phyloP scores from a whole-genome alignment of 2,329 filamentous ascomycete species.

The Podosphaera leucotricha region DNA sequence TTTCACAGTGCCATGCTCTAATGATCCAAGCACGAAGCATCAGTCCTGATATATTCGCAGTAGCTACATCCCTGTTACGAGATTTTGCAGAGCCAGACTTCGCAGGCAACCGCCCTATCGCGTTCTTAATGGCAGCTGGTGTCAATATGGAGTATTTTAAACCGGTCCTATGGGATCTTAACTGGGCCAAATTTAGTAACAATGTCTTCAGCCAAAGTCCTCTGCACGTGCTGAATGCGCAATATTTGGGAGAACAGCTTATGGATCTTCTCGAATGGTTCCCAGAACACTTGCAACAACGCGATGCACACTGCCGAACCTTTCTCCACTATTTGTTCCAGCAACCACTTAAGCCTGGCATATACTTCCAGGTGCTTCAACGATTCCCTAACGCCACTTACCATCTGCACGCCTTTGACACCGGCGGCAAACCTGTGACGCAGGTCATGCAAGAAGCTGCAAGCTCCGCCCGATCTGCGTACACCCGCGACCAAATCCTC shows the following conservation, averaged over 20 bases:
- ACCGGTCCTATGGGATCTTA: constrained; percentile 3
- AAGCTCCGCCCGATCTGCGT: constrained; percentile 3
- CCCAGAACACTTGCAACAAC: constrained; percentile 3
- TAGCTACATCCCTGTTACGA: constrained; percentile 4
- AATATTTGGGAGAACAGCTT: constrained; percentile 6
- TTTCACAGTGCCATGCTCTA: constrained; percentile 8
- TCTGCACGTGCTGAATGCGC: constrained; percentile 8
- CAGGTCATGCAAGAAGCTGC: constrained; percentile 8
- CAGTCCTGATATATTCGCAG: constrained; percentile 3
- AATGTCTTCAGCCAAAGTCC: constrained; percentile 10
- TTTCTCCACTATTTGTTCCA: constrained; percentile 9
- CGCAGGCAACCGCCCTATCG: constrained; percentile 7
- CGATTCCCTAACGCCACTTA: constrained; percentile 7
- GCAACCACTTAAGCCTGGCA: constrained; percentile 5
- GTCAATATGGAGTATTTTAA: constrained; percentile 9
- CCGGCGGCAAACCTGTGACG: constrained; percentile 4
- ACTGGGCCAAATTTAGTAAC: constrained; percentile 2
- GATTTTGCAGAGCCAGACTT: constrained; percentile 5
- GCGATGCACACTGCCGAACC: constrained; percentile 9
- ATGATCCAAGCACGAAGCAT: constrained; percentile 8
- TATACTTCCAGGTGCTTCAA: constrained; percentile 7
- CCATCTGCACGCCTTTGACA: constrained; percentile 9
- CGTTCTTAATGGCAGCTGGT: constrained; percentile 9
- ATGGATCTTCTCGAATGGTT: constrained; percentile 8
- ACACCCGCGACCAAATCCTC: constrained; percentile 6